phyloP scores from a whole-genome alignment of 2,329 filamentous ascomycete genomes.

The Ascosphaera apis region DNA sequence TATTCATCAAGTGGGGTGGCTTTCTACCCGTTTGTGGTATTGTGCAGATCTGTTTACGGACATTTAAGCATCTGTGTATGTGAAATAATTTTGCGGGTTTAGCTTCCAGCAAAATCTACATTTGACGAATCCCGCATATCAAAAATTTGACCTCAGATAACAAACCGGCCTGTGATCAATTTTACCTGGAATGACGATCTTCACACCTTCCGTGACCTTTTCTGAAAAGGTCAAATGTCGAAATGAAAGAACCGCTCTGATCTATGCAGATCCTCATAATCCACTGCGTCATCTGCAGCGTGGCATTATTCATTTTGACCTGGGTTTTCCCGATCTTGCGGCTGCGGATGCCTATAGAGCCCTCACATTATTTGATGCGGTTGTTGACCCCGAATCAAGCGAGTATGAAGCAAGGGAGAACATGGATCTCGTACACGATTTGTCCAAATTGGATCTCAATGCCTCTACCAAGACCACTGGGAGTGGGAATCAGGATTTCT shows the following conservation, averaged over 20 bases:
- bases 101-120: too few relatives aligned
- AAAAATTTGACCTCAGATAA: too few relatives aligned
- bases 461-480: conserved; percentile 5
- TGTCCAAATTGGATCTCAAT: background rate
- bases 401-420: conserved; percentile 50
- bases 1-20: too few relatives aligned
- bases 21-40: too few relatives aligned
- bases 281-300: conserved; percentile 25
- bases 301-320: conserved; percentile 43
- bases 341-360: conserved; percentile 78
- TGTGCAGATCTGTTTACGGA: too few relatives aligned
- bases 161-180: too few relatives aligned
- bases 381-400: conserved; percentile 46
- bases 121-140: too few relatives aligned
- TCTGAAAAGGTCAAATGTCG: conserved; percentile 14
- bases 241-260: conserved; percentile 28
- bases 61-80: too few relatives aligned
- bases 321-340: conserved; percentile 77
- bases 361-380: conserved; percentile 64
- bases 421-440: conserved; percentile 8
- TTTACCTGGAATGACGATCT: too few relatives aligned
- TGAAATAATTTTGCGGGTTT: too few relatives aligned
- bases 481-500: conserved; percentile 2
- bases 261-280: conserved; percentile 20
- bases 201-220: background rate